phyloP scores from a whole-genome alignment of 805 yeast genomes.

The Monosporozyma yasuniensis region DNA sequence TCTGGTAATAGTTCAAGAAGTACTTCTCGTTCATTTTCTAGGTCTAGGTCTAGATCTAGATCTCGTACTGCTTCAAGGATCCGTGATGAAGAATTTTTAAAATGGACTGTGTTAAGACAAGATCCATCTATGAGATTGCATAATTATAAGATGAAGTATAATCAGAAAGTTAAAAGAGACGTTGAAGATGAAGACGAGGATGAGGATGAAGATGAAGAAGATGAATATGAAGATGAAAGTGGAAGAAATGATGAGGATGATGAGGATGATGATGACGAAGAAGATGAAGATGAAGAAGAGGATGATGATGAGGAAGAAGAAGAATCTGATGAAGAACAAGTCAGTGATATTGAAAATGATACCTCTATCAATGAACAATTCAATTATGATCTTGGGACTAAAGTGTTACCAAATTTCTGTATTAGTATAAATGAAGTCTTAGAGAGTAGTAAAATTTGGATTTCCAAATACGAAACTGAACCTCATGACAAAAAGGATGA shows the following conservation, averaged over 20 bases:
- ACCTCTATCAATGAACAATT: constrained; percentile 25
- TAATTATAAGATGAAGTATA: constrained; percentile 14
- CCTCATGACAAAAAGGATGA: constrained; percentile 28
- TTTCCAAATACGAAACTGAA: constrained; percentile 17
- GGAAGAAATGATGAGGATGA: constrained; percentile 4
- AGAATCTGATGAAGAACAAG: constrained; percentile 34
- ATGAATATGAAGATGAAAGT: constrained; percentile 12
- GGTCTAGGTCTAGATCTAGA: constrained; percentile 16
- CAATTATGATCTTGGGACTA: constrained; percentile 26
- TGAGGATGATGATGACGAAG: constrained; percentile 7
- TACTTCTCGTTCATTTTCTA: constrained; percentile 8
- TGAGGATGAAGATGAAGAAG: constrained; percentile 8
- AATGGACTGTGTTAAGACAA: constrained; percentile 60
- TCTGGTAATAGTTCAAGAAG: constrained; percentile 5
- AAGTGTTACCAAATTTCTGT: constrained; percentile 28
- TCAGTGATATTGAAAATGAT: constrained; percentile 31
- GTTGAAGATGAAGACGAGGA: constrained; percentile 7
- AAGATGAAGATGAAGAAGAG: constrained; percentile 9
- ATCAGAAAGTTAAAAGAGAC: constrained; percentile 4
- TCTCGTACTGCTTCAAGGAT: constrained; percentile 21
- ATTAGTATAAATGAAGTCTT: constrained; percentile 22
- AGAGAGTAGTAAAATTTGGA: constrained; percentile 28
- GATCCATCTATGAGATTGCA: constrained; percentile 63
- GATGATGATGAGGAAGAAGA: constrained; percentile 44
- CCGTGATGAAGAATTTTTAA: constrained; percentile 34